Evolutionary conservation across 768 basidiomycete genomes (phyloP), one percentile per base, ranked within the genome.

Genomic region (Clitopilus hobsonii): DNA sequence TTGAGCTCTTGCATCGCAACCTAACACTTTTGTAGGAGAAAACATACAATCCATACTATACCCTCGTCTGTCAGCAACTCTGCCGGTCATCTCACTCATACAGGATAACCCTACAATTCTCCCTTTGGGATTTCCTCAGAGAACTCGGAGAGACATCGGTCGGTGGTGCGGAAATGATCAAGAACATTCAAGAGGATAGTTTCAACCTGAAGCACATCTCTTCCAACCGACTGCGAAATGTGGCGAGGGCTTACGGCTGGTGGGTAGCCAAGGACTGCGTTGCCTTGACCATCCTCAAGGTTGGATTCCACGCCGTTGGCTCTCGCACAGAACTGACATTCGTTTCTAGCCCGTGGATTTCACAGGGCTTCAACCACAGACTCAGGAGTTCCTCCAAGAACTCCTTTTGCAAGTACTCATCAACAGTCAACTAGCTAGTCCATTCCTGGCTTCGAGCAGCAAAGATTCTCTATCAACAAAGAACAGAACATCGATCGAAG

Each of bases 121-220:
- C 86, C 61, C 72, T 98, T 5, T 99, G 97, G 97, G 97, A 99
- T 67, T 95, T 98, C 66, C 71, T 98, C 25, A 88, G 96, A 7
- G 91, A 91, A 56, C 74, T 98, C 41, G 96, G 94, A 11, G 93
- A 97, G 69, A 80, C 76, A 8, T 80, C 72, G 26, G 90, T 94
- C 29, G 92, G 93, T 1, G 92, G 93, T 6, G 80, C 80, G 0
- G 89, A 88, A 64, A 73, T 92, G 32, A 76, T 91, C 62, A 90
- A 89, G 66, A 83, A 78, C 56, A 74, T 79, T n/a, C 74, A 80
- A 41, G 75, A 77, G 16, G 70, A 72, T 29, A 72, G 74, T 45
- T 76, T 77, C 51, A 80, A 83, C 30, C 60, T 76, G 20, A 79
- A 79, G 63, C 73, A 68, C 30, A 76, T 89, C 55, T 83, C 87